Conservation (phyloP, 2,329 filamentous ascomycete genomes). For the Fusarium nygamai region DNA sequence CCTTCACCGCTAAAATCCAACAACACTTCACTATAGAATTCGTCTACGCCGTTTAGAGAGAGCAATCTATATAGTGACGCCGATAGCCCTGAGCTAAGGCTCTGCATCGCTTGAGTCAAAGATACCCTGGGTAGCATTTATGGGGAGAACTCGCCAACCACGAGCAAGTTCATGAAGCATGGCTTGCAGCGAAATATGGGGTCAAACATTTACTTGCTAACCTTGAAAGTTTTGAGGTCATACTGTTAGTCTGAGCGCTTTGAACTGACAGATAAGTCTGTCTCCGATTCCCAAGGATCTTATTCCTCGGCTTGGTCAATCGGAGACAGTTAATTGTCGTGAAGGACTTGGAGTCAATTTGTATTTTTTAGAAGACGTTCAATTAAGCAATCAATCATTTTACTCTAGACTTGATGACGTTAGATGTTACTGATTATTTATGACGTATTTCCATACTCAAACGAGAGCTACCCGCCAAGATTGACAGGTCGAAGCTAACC, state of each 20-base stretch:
- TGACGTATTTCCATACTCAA: neutral
- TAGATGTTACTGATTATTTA: neutral
- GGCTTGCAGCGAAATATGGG: neutral
- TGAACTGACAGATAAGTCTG: fast-evolving
- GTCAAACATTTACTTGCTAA: fast-evolving
- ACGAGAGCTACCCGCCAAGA: neutral
- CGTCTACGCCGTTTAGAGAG: no score
- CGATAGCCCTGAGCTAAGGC: neutral
- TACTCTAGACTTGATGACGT: neutral
- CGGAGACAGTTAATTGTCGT: neutral
- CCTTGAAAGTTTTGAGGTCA: neutral
- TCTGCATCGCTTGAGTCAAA: neutral
- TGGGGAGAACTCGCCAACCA: no score
- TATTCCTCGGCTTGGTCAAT: fast-evolving
- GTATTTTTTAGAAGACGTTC: neutral
- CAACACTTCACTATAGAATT: no score
- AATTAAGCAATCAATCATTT: neutral
- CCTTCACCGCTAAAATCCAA: neutral
- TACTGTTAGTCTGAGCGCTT: fast-evolving
- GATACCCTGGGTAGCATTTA: neutral
- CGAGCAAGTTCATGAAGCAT: no score
- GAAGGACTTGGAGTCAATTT: fast-evolving
- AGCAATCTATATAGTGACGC: no score
- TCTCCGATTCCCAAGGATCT: no score
- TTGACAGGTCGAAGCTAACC: neutral